phyloP scores from a whole-genome alignment of 129 eudicot species.

The Daucus carota region DNA sequence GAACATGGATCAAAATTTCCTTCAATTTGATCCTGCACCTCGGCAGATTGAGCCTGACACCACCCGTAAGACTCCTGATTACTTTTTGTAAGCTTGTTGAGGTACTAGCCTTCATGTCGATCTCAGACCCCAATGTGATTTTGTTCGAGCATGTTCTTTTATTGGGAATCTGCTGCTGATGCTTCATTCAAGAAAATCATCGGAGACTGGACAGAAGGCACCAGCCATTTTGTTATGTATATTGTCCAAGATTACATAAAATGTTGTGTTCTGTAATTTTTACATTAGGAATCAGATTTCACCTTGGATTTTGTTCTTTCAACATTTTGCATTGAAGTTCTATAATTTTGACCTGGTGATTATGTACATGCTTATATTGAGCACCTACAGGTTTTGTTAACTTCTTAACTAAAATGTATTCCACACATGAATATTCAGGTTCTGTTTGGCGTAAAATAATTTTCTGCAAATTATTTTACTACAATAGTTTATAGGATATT shows the following conservation, averaged over 20 bases:
- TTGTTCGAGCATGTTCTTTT: slow-evolving; percentile 52
- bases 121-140: slow-evolving; percentile 23
- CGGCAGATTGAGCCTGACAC: slow-evolving; percentile 10
- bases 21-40: slow-evolving; percentile 4
- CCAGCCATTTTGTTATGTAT: slow-evolving; percentile 32
- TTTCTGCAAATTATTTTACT: too few relatives aligned
- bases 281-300: slow-evolving; percentile 12
- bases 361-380: neutral
- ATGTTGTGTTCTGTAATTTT: slow-evolving; percentile 28
- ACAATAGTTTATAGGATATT: too few relatives aligned
- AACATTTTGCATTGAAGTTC: neutral
- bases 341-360: neutral
- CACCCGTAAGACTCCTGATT: slow-evolving; percentile 6
- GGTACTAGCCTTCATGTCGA: neutral
- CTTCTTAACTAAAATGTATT: neutral
- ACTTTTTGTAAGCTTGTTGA: neutral
- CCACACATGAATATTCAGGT: neutral
- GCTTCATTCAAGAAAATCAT: slow-evolving; percentile 17
- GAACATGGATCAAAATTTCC: slow-evolving; percentile 6
- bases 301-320: neutral
- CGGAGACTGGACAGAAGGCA: slow-evolving; percentile 20
- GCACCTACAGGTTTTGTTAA: neutral
- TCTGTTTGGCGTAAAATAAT: neutral
- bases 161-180: slow-evolving; percentile 38
- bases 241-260: slow-evolving; percentile 24